Evolutionary conservation across 306 rosid species (phyloP), one percentile per base, ranked within the genome.

Genomic region (Purshia tridentata): DNA sequence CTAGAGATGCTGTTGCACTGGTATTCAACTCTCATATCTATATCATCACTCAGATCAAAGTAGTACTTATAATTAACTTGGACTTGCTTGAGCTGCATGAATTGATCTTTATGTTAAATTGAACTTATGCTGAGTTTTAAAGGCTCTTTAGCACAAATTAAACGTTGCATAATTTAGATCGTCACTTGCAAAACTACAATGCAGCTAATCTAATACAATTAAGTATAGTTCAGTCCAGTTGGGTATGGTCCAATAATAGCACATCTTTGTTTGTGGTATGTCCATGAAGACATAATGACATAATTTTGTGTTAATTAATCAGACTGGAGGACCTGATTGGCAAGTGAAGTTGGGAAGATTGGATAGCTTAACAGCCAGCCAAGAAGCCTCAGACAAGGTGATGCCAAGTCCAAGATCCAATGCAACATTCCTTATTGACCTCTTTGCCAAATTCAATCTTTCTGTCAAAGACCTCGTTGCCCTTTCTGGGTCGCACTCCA

Each of bases 401-500:
- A 94, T 94, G 97, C 98, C 97, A 0, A 91, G 96, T 60, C 97
- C 98, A 83, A 89, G 97, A 83, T 79, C 97, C 52, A 88, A 88
- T 69, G 97, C 98, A 42, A 86, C 53, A 45, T 47, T 9, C 55
- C 98, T 94, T n/a, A 84, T 91, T 8, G 74, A 69, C 29, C 96
- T 91, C 18, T 94, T 94, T 65, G 35, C 70, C 2, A 84, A 51
- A 35, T 86, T 8, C 62, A 78, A 84, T 58, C 92, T 94, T 6
- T 76, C 75, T 6, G 80, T 86, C 16, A 72, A 78, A 77, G 95
- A 91, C 73, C 86, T 94, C 0, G 98, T 94, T 15, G 90, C 97
- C 58, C 96, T 94, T 64, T 94, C 97, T 14, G 97, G 98, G 45
- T 84, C 97, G 37, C 98, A 94, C 77, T 91, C 96, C 8, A 85